Evolutionary conservation across 257 asterid species (phyloP).

Genomic region (Nicotiana noctiflora): DNA sequence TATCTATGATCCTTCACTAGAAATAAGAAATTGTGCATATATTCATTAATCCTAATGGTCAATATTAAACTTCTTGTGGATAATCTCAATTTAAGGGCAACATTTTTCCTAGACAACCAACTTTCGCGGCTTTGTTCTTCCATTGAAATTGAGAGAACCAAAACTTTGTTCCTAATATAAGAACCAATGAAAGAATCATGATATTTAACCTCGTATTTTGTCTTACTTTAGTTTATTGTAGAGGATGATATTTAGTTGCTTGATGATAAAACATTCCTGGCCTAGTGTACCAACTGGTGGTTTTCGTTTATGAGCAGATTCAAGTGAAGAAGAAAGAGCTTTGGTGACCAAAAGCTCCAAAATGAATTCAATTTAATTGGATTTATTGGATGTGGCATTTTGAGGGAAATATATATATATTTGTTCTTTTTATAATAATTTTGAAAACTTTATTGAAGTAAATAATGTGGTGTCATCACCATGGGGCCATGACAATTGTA

Average conservation of each 20-base stretch:
- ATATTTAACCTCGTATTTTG: constrained; percentile 18
- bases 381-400: constrained; percentile 23
- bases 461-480: constrained; percentile 18
- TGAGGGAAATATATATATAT: neutral
- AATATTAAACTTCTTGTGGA: neutral
- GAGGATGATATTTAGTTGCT: constrained; percentile 4
- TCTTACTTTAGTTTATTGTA: constrained; percentile 8
- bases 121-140: neutral
- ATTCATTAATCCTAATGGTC: neutral
- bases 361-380: constrained; percentile 11
- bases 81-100: neutral
- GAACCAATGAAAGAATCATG: constrained; percentile 13
- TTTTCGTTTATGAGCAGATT: constrained; percentile 13
- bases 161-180: neutral
- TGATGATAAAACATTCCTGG: neutral
- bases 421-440: neutral
- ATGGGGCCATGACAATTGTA: constrained; percentile 31
- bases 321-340: neutral
- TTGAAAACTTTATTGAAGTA: neutral
- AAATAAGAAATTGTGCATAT: neutral
- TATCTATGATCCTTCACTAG: neutral
- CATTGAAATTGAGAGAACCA: neutral
- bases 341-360: neutral
- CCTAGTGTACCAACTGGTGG: constrained; percentile 10
- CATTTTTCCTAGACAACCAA: neutral